Evolutionary conservation across 352 stramenopile genomes (phyloP).

Genomic region (Thalassiosira livingstoniorum): DNA sequence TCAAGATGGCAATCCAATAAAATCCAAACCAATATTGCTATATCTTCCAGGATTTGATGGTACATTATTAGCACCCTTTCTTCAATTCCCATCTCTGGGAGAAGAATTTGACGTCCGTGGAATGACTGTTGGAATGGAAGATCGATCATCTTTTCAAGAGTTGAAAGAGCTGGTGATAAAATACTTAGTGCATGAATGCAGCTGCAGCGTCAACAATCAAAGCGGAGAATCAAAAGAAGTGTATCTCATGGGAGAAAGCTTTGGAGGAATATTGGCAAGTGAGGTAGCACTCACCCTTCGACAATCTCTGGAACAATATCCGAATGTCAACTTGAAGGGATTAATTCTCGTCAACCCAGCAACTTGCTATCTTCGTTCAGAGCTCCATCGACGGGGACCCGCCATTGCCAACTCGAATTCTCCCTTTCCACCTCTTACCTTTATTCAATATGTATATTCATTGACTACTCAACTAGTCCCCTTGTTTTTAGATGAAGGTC

Average conservation of each 20-base stretch:
- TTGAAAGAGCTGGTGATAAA: conserved; percentile 70
- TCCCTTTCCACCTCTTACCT: conserved; percentile 58
- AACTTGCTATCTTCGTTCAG: conserved; percentile 80
- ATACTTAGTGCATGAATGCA: conserved; percentile 55
- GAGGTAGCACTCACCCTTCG: conserved; percentile 68
- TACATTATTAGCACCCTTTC: conserved; percentile 80
- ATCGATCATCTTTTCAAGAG: conserved; percentile 83
- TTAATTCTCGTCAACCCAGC: conserved; percentile 84
- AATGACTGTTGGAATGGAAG: conserved; percentile 70
- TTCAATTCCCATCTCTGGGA: conserved; percentile 81
- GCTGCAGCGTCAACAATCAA: not conserved
- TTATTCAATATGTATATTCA: conserved; percentile 53
- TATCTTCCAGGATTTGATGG: conserved; percentile 86
- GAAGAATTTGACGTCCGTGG: conserved; percentile 83
- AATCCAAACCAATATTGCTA: conserved; percentile 41
- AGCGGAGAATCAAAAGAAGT: conserved; percentile 13
- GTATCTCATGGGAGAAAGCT: conserved; percentile 84
- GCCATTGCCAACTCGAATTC: conserved; percentile 62
- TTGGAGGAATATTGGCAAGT: conserved; percentile 80
- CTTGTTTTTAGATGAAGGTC: conserved; percentile 78
- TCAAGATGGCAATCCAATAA: not conserved
- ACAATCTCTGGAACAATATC: conserved; percentile 22
- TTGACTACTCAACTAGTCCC: conserved; percentile 64
- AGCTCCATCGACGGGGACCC: conserved; percentile 69
- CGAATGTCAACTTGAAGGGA: conserved; percentile 57